Evolutionary conservation across 257 asterid species (phyloP).

Genomic region (Gentiana macrophylla): DNA sequence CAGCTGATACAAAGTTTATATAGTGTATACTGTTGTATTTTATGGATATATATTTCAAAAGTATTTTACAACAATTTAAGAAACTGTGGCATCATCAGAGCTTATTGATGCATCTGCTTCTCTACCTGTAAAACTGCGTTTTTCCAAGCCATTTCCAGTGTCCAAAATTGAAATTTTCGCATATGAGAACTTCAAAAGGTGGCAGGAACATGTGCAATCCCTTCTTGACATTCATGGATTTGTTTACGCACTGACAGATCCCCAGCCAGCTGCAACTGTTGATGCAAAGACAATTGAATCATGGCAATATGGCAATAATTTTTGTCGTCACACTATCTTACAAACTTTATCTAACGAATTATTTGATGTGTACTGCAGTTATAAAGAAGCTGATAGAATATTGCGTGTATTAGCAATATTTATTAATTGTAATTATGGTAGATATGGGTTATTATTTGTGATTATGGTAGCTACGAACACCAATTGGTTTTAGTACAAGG

Average conservation of each 20-base stretch:
- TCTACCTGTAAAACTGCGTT: no score
- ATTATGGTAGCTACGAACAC: not conserved
- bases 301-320: not conserved
- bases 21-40: no score
- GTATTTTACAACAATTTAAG: no score
- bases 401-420: no score
- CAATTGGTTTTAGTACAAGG: not conserved
- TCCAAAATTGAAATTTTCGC: no score
- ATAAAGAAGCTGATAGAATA: not conserved
- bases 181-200: not conserved
- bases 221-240: not conserved
- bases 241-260: not conserved
- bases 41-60: no score
- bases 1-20: no score
- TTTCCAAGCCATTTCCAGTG: no score
- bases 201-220: not conserved
- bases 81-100: no score
- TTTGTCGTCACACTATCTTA: not conserved
- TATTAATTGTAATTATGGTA: no score
- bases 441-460: no score
- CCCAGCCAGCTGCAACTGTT: not conserved
- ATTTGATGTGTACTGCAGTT: not conserved
- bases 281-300: not conserved
- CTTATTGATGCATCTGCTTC: no score
- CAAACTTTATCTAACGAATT: not conserved